Percentiles rank a stretch among this genome's conserved stretches.
Evolutionary conservation across 495 filamentous ascomycete genomes (phyloP).

Genomic region (Penicillium soppii): DNA sequence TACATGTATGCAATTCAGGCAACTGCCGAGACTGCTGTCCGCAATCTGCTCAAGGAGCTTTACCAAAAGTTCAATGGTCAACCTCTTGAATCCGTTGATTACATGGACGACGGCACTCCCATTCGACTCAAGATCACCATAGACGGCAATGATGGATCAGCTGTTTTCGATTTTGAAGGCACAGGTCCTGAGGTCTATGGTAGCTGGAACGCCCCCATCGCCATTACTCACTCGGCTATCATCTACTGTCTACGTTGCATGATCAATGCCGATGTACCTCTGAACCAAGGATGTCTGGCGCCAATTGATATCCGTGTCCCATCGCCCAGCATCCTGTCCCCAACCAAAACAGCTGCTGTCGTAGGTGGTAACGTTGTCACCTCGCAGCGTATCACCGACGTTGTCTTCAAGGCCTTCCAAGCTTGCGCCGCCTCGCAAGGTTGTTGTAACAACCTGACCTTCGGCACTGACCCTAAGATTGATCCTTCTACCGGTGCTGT

Average conservation of each 20-base stretch:
- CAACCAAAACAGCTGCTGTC: slow-evolving; percentile 84
- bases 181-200: slow-evolving; percentile 93
- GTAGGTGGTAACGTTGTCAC: slow-evolving; percentile 97
- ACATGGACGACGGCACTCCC: slow-evolving; percentile 96
- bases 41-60: slow-evolving; percentile 79
- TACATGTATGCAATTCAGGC: slow-evolving; percentile 95
- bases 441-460: slow-evolving; percentile 80
- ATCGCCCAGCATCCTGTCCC: slow-evolving; percentile 76
- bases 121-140: slow-evolving; percentile 86
- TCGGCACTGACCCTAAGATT: slow-evolving; percentile 39
- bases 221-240: slow-evolving; percentile 91
- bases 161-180: slow-evolving; percentile 81
- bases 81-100: slow-evolving; percentile 81
- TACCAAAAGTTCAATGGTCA: slow-evolving; percentile 73
- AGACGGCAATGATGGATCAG: slow-evolving; percentile 78
- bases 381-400: slow-evolving; percentile 87
- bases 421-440: slow-evolving; percentile 92
- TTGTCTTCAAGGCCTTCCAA: slow-evolving; percentile 86
- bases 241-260: slow-evolving; percentile 95
- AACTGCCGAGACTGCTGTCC: slow-evolving; percentile 85
- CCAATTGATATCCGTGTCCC: slow-evolving; percentile 88
- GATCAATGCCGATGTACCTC: slow-evolving; percentile 88
- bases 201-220: slow-evolving; percentile 93
- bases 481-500: slow-evolving; percentile 80
- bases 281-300: slow-evolving; percentile 93